These are phyloP conservation scores for Metarhizium anisopliae DNA, from an alignment of 2,329 filamentous ascomycete species.

Conservation along the genomic window DNA sequence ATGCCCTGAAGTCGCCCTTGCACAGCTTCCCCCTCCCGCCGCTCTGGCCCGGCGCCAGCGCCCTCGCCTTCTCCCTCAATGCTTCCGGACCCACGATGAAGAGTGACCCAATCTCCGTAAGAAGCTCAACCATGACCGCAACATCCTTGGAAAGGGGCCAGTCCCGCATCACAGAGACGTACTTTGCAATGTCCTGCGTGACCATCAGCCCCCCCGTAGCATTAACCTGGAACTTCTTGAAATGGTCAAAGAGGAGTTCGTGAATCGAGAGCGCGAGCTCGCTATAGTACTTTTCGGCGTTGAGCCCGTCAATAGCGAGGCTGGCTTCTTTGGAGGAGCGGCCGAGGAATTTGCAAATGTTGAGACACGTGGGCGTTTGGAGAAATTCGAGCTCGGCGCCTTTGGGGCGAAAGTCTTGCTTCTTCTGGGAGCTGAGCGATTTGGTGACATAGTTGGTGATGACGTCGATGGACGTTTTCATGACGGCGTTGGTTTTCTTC, in stretches of 20 bases:
- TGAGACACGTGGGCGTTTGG: slow-evolving; percentile 76
- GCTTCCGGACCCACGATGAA: slow-evolving; percentile 88
- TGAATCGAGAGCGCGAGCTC: slow-evolving; percentile 78
- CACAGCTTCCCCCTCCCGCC: slow-evolving; percentile 44
- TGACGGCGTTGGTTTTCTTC: slow-evolving; percentile 62
- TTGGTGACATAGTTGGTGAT: slow-evolving; percentile 68
- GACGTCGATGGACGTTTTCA: slow-evolving; percentile 53
- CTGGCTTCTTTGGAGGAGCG: slow-evolving; percentile 54
- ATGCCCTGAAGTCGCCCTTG: slow-evolving; percentile 70
- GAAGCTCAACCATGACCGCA: slow-evolving; percentile 65
- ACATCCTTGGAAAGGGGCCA: slow-evolving; percentile 69
- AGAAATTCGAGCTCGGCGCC: slow-evolving; percentile 73
- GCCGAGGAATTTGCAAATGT: slow-evolving; percentile 72
- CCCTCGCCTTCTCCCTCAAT: slow-evolving; percentile 59
- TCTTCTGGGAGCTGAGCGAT: slow-evolving; percentile 69
- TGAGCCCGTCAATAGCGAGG: slow-evolving; percentile 70
- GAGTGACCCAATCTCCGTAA: slow-evolving; percentile 88
- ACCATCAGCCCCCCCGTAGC: slow-evolving; percentile 92
- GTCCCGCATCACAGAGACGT: slow-evolving; percentile 73
- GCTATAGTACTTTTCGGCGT: slow-evolving; percentile 71
- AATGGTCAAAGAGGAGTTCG: slow-evolving; percentile 76
- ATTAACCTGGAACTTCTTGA: slow-evolving; percentile 89
- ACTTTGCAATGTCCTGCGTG: slow-evolving; percentile 90
- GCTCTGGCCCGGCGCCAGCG: slow-evolving; percentile 35
- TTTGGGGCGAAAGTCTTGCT: slow-evolving; percentile 81